A percentile compares a stretch with the other conserved stretches of the same genome.
phyloP scores from a whole-genome alignment of 192 early-diverging fungal genomes.

The Rhizophagus prolifer region DNA sequence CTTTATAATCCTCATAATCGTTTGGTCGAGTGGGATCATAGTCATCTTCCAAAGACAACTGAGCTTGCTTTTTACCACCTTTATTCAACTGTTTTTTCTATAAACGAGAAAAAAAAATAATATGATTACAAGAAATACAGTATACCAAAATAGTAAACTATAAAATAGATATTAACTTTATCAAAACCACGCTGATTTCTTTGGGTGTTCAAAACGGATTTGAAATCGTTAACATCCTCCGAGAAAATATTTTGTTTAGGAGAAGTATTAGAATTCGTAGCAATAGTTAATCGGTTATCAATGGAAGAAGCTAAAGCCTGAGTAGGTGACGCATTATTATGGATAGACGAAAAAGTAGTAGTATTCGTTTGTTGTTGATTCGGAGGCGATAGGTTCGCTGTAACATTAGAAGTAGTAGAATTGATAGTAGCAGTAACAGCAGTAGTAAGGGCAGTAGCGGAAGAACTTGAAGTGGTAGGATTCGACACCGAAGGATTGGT shows the following conservation, averaged over 20 bases:
- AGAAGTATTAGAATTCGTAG: neutral
- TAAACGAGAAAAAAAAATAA: constrained; percentile 5
- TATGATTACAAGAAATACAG: neutral
- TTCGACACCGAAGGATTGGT: neutral
- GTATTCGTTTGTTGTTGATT: neutral
- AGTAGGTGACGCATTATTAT: neutral
- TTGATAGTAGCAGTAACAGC: neutral
- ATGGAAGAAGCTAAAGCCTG: neutral
- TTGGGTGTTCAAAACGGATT: constrained; percentile 33
- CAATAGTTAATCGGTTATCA: neutral
- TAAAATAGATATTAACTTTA: constrained; percentile 32
- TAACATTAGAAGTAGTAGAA: neutral
- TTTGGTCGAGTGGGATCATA: constrained; percentile 73
- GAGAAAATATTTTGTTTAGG: neutral
- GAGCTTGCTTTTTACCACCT: constrained; percentile 35
- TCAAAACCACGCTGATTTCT: constrained; percentile 37
- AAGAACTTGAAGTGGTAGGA: neutral
- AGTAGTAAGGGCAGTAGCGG: neutral
- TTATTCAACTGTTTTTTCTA: constrained; percentile 37
- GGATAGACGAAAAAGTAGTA: neutral
- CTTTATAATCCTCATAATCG: constrained; percentile 70
- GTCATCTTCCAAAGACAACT: constrained; percentile 49
- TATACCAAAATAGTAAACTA: neutral
- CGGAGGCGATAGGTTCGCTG: neutral
- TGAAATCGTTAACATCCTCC: constrained; percentile 29